Evolutionary conservation across 179 eudicot genomes (phyloP), one percentile per base, ranked within the genome.

Genomic region (Gypsophila paniculata): DNA sequence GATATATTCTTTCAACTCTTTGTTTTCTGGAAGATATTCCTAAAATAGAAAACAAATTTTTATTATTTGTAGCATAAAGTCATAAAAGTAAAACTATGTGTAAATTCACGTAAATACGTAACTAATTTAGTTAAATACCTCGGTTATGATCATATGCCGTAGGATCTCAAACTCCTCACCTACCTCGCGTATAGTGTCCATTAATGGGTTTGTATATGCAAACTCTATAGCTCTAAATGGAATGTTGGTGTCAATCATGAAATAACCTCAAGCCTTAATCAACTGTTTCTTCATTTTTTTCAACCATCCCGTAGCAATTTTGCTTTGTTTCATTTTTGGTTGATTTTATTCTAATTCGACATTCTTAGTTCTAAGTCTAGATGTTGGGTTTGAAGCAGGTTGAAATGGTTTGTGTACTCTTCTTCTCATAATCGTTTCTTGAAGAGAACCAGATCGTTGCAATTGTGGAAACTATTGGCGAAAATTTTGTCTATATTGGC

Each of bases 11-110:
- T 55, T 55, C 73, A 57, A 36, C 13, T 46, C 25, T 8, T 12
- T 26, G 17, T 51, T 44, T 68, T 68, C 25, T 5, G 73, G 73
- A n/a, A 70, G 73, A 55, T 55, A 70, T 0, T 54, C 61, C 63
- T 69, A 67, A 48, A 4, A 18, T 21, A 23, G 22, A 11, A 44
- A 19, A 2, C 12, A 14, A 61, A 32, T 25, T 6, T 8, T 8
- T 22, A 36, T 61, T 12, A 29, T 3, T 12, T 38, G 3, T 8
- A 55, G 9, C 9, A 1, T 55, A 19, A 5, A 5, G 10, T 17
- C 8, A 55, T 21, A 55, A 8, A 22, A 36, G 7, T 2, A 7
- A 36, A 36, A 36, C 3, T 2, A 36, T 36, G 42, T 2, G 7
- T 36, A 2, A 36, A 36, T 2, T 36, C 42, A n/a, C n/a, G n/a